These are phyloP conservation scores for Hibiscus trionum DNA, from an alignment of 345 rosid genomes.

Conservation along the genomic window DNA sequence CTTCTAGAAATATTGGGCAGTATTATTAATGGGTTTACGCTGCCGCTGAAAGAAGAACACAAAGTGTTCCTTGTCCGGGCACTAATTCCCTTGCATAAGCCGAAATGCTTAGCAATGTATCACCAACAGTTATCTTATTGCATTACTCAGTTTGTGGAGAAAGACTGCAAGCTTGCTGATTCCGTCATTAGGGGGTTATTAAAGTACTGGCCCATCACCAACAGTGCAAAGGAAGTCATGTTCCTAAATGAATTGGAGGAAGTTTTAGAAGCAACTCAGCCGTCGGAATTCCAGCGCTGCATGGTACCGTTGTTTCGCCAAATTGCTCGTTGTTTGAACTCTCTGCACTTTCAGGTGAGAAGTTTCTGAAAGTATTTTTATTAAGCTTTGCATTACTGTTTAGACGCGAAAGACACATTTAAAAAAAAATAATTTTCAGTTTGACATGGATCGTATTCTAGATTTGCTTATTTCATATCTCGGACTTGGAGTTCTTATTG, in stretches of 20 bases:
- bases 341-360: conserved; percentile 80
- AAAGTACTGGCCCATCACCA: conserved; percentile 85
- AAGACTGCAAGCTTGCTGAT: conserved; percentile 84
- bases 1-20: conserved; percentile 83
- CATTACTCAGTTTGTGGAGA: conserved; percentile 76
- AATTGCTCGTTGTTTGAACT: conserved; percentile 62
- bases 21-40: conserved; percentile 80
- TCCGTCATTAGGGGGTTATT: conserved; percentile 63
- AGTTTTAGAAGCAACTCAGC: conserved; percentile 72
- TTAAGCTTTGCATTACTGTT: not conserved
- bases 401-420: no score
- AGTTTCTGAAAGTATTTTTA: not conserved
- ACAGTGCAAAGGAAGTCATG: conserved; percentile 90
- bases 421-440: no score
- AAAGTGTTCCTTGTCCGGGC: conserved; percentile 67
- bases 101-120: conserved; percentile 68
- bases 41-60: conserved; percentile 92
- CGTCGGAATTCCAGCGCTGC: conserved; percentile 70
- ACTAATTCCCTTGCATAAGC: conserved; percentile 73
- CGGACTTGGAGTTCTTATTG: not conserved
- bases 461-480: no score
- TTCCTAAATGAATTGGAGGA: conserved; percentile 80
- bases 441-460: not conserved
- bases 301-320: conserved; percentile 74
- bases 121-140: conserved; percentile 85